phyloP scores from a whole-genome alignment of 768 basidiomycete species.

The Leccinum arenicola region DNA sequence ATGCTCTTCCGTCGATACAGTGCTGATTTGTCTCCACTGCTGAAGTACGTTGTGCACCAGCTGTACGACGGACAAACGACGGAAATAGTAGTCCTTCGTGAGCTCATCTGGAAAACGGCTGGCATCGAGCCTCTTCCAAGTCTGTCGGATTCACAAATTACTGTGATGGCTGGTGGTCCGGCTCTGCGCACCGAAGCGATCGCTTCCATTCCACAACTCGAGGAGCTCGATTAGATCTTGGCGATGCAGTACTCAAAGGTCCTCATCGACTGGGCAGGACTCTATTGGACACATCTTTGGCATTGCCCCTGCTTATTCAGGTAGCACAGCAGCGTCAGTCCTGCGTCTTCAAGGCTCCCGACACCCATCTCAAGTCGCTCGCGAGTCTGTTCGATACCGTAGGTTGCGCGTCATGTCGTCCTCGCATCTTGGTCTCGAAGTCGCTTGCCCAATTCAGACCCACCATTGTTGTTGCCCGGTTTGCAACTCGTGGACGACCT shows the following conservation, averaged over 20 bases:
- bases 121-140: slow-evolving; percentile 90
- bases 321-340: slow-evolving; percentile 89
- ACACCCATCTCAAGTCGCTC: slow-evolving; percentile 82
- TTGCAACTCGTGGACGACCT: slow-evolving; percentile 79
- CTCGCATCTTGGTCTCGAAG: slow-evolving; percentile 19
- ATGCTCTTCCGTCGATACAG: slow-evolving; percentile 82
- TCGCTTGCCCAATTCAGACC: slow-evolving; percentile 48
- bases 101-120: slow-evolving; percentile 93
- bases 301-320: slow-evolving; percentile 87
- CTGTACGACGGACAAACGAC: slow-evolving; percentile 78
- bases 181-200: slow-evolving; percentile 84
- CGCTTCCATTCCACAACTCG: slow-evolving; percentile 60
- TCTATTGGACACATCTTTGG: slow-evolving; percentile 66
- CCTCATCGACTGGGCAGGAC: slow-evolving; percentile 64
- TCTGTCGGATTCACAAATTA: slow-evolving; percentile 82
- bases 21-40: slow-evolving; percentile 76
- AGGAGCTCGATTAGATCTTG: slow-evolving; percentile 68
- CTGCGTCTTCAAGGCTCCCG: slow-evolving; percentile 70
- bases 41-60: slow-evolving; percentile 91
- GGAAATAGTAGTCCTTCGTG: slow-evolving; percentile 86
- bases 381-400: slow-evolving; percentile 88
- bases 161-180: slow-evolving; percentile 89
- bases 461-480: slow-evolving; percentile 69
- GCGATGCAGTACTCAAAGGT: slow-evolving; percentile 60
- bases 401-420: slow-evolving; percentile 33